Base-by-base conservation (phyloP, 371 early-diverging fungal genomes). In the Lichtheimia corymbifera region DNA sequence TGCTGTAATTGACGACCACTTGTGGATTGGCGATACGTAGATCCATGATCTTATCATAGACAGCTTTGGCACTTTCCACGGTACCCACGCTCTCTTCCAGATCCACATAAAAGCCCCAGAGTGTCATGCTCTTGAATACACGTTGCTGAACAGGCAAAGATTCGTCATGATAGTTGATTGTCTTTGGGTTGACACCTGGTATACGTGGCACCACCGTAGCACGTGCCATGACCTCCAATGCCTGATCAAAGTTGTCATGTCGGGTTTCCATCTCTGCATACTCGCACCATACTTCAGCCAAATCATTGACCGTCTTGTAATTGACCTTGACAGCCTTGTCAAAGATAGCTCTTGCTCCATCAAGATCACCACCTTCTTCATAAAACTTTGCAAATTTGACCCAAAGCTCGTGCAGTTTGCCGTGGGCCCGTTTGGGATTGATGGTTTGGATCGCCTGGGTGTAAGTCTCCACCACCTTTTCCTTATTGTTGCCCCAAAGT, bases 61-160 rank as follows among this genome's bases (percentile, higher is more conserved):
- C 92, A 0, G 88, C 87, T 53, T 90, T 88, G 5, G 96, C 88
- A 49, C 90, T 86, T 30, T 92, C 97, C 2, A 92, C 72, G 0
- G 91, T 86, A 3, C 94, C 97, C n/a, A 93, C 80, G 25, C 91
- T 88, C 66, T 99, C 99, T 62, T 95, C 94, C 55, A 99, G 68
- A 72, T 99, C 99, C 22, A 97, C 92, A 70, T 93, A 94, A 70
- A 93, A 90, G 30, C 90, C 87, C 99, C 99, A 99, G 41, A 98
- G 78, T 53, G 89, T 89, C 25, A 93, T 67, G 53, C 92, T 89
- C 66, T 97, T 97, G 82, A 93, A 96, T 5, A 97, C 83, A 28
- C 98, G 92, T 42, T 80, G 74, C 53, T 94, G 94, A 4, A 92
- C 90, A 3, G 94, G 75, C 50, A 91, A 61, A 0, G 83, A 77